These are phyloP conservation scores for Pezicula carpinea DNA, from an alignment of 2,329 filamentous ascomycete species.

Conservation along the genomic window DNA sequence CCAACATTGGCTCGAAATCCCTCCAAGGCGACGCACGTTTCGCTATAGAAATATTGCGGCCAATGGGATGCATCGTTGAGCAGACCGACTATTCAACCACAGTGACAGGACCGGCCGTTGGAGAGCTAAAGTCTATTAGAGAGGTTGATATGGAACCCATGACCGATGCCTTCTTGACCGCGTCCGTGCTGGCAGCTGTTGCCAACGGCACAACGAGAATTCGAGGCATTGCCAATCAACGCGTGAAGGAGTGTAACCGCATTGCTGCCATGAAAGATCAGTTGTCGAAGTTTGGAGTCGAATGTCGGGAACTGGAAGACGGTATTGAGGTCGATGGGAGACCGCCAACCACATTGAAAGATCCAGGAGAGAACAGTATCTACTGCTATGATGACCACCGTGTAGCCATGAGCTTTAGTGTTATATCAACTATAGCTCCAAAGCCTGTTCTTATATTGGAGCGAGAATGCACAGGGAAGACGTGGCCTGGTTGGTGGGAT, in stretches of 20 bases:
- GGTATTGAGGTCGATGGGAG: slow-evolving; percentile 72
- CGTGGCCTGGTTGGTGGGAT: slow-evolving; percentile 99
- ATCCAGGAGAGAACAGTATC: slow-evolving; percentile 59
- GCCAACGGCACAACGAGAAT: slow-evolving; percentile 81
- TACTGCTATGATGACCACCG: slow-evolving; percentile 97
- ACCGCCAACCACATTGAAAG: slow-evolving; percentile 40
- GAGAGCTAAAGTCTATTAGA: slow-evolving; percentile 67
- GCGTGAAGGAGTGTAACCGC: slow-evolving; percentile 96
- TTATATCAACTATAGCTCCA: slow-evolving; percentile 70
- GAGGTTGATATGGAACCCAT: slow-evolving; percentile 98
- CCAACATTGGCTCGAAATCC: slow-evolving; percentile 89
- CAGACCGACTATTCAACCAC: slow-evolving; percentile 85
- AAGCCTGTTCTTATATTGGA: slow-evolving; percentile 75
- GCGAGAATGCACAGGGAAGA: slow-evolving; percentile 92
- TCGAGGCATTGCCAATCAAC: slow-evolving; percentile 92
- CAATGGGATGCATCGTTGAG: slow-evolving; percentile 89
- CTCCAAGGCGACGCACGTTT: slow-evolving; percentile 94
- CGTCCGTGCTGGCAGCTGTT: slow-evolving; percentile 87
- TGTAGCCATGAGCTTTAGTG: slow-evolving; percentile 97
- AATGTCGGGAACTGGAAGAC: slow-evolving; percentile 83
- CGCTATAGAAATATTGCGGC: slow-evolving; percentile 79
- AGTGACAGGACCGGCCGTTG: slow-evolving; percentile 78
- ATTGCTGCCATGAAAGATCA: slow-evolving; percentile 95
- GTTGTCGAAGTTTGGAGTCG: slow-evolving; percentile 87
- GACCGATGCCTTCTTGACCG: slow-evolving; percentile 97